Conservation (phyloP, 768 basidiomycete species). For the Lepiota subincarnata region DNA sequence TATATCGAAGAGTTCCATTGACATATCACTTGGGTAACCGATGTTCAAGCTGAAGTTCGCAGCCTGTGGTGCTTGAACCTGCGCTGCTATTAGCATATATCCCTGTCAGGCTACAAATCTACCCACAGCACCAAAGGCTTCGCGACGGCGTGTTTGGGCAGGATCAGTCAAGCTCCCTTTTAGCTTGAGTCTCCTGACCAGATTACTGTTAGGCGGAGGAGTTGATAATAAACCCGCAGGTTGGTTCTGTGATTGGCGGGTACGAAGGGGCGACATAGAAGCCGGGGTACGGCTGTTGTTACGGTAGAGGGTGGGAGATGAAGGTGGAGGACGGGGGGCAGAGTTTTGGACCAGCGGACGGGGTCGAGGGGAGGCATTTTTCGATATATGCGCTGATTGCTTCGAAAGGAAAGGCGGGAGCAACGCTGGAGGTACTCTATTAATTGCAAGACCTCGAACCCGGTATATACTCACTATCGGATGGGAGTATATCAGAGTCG, state of each 20-base stretch:
- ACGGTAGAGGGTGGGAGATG: slow-evolving; percentile 33
- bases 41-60: slow-evolving; percentile 29
- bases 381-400: slow-evolving; percentile 7
- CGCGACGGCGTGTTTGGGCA: slow-evolving; percentile 45
- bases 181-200: slow-evolving; percentile 51
- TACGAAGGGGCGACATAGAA: slow-evolving; percentile 29
- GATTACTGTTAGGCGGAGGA: slow-evolving; percentile 63
- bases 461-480: slow-evolving; percentile 36
- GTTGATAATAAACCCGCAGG: slow-evolving; percentile 46
- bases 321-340: slow-evolving; percentile 27
- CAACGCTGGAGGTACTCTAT: slow-evolving; percentile 34
- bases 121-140: slow-evolving; percentile 38
- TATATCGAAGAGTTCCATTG: slow-evolving; percentile 65
- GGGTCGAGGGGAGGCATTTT: slow-evolving; percentile 33
- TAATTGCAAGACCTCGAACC: slow-evolving; percentile 8
- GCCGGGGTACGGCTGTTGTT: slow-evolving; percentile 23
- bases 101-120: slow-evolving; percentile 17
- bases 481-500: slow-evolving; percentile 40
- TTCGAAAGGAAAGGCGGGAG: slow-evolving; percentile 54
- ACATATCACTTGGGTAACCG: slow-evolving; percentile 37
- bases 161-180: slow-evolving; percentile 76
- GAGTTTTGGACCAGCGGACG: slow-evolving; percentile 56
- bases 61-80: slow-evolving; percentile 31
- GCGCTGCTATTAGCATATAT: slow-evolving; percentile 7
- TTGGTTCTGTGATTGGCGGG: slow-evolving; percentile 29